Base-by-base conservation (phyloP, 164 flowering plant genomes). In the Berberis vulgaris region DNA sequence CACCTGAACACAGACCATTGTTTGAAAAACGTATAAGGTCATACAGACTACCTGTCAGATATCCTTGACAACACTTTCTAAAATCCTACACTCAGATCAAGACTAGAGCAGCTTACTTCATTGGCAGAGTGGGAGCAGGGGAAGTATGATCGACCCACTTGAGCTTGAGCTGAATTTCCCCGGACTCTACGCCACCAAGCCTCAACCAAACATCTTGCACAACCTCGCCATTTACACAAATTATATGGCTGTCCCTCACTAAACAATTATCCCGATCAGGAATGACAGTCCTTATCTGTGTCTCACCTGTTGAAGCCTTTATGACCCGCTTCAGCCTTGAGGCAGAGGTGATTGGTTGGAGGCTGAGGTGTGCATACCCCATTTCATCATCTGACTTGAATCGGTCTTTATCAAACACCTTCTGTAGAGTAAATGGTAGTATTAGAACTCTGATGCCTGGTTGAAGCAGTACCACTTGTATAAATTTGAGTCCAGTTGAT, bases 341-440 rank as follows among this genome's bases (percentile, higher is more conserved):
- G 8, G 89, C 80, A 0, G 86, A 77, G 47, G 77, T 78, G 39
- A 91, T 72, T 0, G 90, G 86, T 59, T 83, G 96, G 60, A 91
- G 84, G 77, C 67, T 81, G 44, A 91, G 61, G 57, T 78, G 69
- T 13, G 97, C 88, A 49, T 73, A 73, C 41, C 97, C 97, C 97
- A 91, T 88, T 80, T 91, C 77, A 76, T 91, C 97, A 72, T 88
- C 97, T 38, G 96, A 70, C 82, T 91, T 91, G 77, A 91, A 85
- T 6, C 80, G 75, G 73, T 91, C 97, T 78, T 81, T 88, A 66
- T 91, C 96, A 47, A 85, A 86, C 62, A 91, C 97, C 78, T 86
- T 89, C 97, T 91, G 80, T 26, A 6, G 6, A 66, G 10, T 5
- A 46, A 46, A 46, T 46, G 49, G 5, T 8, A 46, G 49, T 47